Evolutionary conservation across 768 basidiomycete genomes (phyloP).

Genomic region (Leccinum rimulosum): DNA sequence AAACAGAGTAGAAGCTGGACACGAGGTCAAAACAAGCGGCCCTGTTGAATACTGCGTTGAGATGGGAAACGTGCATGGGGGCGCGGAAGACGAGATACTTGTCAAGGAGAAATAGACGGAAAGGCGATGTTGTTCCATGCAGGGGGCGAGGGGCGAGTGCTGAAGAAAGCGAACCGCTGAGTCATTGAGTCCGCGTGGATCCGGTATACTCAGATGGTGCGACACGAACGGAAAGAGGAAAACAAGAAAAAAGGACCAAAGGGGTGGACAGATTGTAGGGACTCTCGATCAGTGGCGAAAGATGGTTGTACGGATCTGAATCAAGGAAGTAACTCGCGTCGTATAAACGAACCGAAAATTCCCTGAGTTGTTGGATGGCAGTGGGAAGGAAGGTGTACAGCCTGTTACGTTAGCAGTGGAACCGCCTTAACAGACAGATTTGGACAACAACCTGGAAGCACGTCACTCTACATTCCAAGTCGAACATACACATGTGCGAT

Average conservation of each 20-base stretch:
- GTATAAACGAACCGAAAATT: conserved; percentile 17
- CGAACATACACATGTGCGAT: neutral
- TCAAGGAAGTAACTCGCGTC: conserved; percentile 16
- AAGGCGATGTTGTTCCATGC: conserved; percentile 8
- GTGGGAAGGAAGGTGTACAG: conserved; percentile 20
- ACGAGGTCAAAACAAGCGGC: conserved; percentile 36
- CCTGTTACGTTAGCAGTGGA: conserved; percentile 32
- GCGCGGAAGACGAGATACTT: conserved; percentile 14
- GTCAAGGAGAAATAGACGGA: conserved; percentile 12
- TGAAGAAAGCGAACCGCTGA: conserved; percentile 23
- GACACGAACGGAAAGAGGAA: conserved; percentile 13
- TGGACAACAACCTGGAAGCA: conserved; percentile 3
- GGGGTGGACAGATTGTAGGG: conserved; percentile 5
- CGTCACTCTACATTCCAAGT: neutral
- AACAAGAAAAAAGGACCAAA: conserved; percentile 12
- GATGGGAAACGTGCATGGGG: conserved; percentile 23
- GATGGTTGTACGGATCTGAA: conserved; percentile 14
- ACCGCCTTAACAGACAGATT: conserved; percentile 20
- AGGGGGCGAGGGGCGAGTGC: conserved; percentile 3
- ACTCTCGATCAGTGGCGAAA: conserved; percentile 17
- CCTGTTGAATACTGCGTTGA: conserved; percentile 26
- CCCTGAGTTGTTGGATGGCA: conserved; percentile 14
- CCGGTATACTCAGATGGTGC: conserved; percentile 22
- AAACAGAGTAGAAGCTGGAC: conserved; percentile 38
- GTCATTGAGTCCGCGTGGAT: conserved; percentile 28